phyloP scores from a whole-genome alignment of 2,329 filamentous ascomycete genomes.

The Phoma sp. region DNA sequence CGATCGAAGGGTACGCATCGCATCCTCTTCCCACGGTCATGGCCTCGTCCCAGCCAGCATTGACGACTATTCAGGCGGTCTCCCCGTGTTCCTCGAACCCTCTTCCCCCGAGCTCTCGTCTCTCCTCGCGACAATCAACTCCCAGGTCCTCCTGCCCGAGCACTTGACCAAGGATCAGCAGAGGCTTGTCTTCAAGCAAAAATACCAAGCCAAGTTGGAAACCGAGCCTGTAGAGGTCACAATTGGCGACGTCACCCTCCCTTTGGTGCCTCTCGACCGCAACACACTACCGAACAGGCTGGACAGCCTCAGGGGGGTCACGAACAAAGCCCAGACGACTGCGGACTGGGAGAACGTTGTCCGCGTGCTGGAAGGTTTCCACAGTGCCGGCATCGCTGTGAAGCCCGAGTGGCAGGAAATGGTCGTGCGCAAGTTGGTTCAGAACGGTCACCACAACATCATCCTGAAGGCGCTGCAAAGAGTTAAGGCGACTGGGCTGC shows the following conservation, averaged over 20 bases:
- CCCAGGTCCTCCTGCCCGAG: conserved; percentile 52
- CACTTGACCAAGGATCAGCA: conserved; percentile 51
- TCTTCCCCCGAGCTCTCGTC: conserved; percentile 50
- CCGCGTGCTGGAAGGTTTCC: conserved; percentile 38
- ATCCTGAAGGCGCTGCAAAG: conserved; percentile 40
- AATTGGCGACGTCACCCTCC: conserved; percentile 47
- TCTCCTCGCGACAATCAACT: conserved; percentile 50
- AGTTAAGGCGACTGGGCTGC: conserved; percentile 31
- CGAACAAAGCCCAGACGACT: conserved; percentile 27
- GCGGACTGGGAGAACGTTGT: conserved; percentile 47
- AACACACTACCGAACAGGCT: conserved; percentile 25
- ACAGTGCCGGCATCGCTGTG: conserved; percentile 31
- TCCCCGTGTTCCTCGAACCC: conserved; percentile 51
- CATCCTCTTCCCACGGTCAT: background rate
- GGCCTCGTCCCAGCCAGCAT: background rate
- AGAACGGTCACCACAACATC: conserved; percentile 33
- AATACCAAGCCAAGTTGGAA: conserved; percentile 50
- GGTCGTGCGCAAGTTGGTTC: conserved; percentile 28
- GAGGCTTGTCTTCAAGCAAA: conserved; percentile 51
- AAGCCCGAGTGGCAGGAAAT: conserved; percentile 20
- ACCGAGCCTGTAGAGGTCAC: conserved; percentile 51
- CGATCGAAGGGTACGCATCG: conserved; percentile 32
- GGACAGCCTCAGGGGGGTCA: conserved; percentile 19
- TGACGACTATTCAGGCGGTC: conserved; percentile 34
- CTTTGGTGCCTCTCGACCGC: conserved; percentile 41